Conservation (phyloP, 768 basidiomycete genomes). For the Phylloporus sp. region DNA sequence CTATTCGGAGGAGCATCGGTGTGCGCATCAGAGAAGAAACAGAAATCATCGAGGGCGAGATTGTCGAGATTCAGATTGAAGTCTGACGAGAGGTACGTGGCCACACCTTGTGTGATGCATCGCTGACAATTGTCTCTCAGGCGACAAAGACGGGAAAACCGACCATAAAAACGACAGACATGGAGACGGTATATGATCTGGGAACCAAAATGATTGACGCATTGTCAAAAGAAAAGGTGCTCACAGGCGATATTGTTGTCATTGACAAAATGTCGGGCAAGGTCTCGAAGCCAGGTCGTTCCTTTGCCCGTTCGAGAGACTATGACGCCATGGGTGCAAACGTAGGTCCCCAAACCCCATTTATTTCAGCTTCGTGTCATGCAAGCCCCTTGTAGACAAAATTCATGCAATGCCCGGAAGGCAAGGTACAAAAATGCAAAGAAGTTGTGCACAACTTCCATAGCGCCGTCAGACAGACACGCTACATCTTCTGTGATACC, state of each 20-base stretch:
- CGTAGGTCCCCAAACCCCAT: constrained; percentile 45
- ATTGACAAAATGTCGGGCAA: constrained; percentile 98
- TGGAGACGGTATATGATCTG: constrained; percentile 99
- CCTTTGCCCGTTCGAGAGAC: constrained; percentile 94
- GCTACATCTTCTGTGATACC: too few species aligned
- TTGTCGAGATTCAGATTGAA: constrained; percentile 97
- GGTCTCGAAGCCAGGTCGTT: constrained; percentile 92
- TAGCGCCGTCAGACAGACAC: too few species aligned
- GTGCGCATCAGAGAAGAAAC: constrained; percentile 97
- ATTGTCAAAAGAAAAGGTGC: constrained; percentile 93
- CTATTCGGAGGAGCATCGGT: constrained; percentile 93
- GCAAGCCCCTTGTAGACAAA: constrained; percentile 62
- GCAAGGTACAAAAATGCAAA: constrained; percentile 96
- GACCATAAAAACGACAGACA: constrained; percentile 97
- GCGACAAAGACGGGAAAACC: constrained; percentile 97
- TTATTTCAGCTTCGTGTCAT: background rate
- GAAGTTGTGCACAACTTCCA: constrained; percentile 98
- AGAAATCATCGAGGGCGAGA: constrained; percentile 96
- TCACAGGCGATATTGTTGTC: constrained; percentile 90
- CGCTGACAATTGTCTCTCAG: constrained; percentile 36
- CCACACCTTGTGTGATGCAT: background rate
- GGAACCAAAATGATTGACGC: constrained; percentile 99
- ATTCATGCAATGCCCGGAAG: constrained; percentile 97
- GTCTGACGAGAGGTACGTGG: constrained; percentile 88
- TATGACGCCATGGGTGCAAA: constrained; percentile 99